These are phyloP conservation scores for Tricholomella constricta DNA, from an alignment of 768 basidiomycete genomes.

Conservation along the genomic window DNA sequence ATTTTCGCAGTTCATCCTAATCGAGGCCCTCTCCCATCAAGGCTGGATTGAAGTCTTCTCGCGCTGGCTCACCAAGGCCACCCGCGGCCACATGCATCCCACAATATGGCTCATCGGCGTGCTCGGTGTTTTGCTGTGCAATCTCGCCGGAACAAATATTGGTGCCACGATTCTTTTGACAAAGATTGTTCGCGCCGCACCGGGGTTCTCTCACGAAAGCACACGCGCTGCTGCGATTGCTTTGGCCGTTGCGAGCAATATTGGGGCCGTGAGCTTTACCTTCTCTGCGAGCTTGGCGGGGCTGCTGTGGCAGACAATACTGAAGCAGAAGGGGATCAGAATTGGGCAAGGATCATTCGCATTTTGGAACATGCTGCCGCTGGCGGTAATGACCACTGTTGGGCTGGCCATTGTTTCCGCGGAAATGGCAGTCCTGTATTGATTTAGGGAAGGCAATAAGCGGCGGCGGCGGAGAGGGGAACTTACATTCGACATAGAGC, in stretches of 20 bases:
- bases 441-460: too few species aligned
- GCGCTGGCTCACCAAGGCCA: constrained; percentile 23
- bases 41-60: constrained; percentile 96
- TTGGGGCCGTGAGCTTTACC: constrained; percentile 91
- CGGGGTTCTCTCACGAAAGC: constrained; percentile 34
- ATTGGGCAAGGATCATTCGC: constrained; percentile 69
- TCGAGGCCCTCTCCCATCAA: constrained; percentile 76
- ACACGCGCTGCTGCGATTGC: constrained; percentile 64
- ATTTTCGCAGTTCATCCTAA: constrained; percentile 93
- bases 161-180: constrained; percentile 70
- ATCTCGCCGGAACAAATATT: constrained; percentile 27
- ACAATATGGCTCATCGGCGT: constrained; percentile 26
- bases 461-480: too few species aligned
- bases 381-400: constrained; percentile 64
- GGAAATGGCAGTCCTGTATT: constrained; percentile 67
- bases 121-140: constrained; percentile 25
- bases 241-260: constrained; percentile 86
- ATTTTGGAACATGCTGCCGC: constrained; percentile 67
- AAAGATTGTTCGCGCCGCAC: constrained; percentile 67
- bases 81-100: constrained; percentile 19
- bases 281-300: constrained; percentile 93
- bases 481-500: not conserved
- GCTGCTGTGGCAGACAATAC: constrained; percentile 78
- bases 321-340: constrained; percentile 69
- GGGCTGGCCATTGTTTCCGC: constrained; percentile 74